phyloP scores from a whole-genome alignment of 495 filamentous ascomycete species.

The Trichocladium uniseriatum region DNA sequence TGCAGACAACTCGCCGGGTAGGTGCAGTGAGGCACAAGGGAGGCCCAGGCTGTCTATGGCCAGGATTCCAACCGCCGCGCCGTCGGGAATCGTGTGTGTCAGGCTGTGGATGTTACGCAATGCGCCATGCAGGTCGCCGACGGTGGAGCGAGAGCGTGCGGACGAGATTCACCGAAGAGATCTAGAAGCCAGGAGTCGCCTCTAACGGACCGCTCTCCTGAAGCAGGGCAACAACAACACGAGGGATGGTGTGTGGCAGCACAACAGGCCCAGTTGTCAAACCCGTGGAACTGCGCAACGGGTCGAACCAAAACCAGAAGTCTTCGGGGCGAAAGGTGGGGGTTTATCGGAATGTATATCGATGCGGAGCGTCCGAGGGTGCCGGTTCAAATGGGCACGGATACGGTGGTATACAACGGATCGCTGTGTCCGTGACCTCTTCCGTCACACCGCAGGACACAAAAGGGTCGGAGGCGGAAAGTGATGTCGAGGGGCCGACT shows the following conservation, averaged over 20 bases:
- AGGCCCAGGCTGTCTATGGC: conserved; percentile 6
- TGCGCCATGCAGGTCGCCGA: conserved; percentile 17
- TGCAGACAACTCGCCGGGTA: conserved; percentile 1
- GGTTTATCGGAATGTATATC: background rate
- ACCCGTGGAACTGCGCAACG: background rate
- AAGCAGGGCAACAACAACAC: conserved; percentile 6
- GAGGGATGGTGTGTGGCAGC: background rate
- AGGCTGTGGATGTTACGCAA: conserved; percentile 18
- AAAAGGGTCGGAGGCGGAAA: background rate
- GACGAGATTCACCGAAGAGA: too few species aligned
- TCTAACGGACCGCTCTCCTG: background rate
- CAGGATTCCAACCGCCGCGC: conserved; percentile 19
- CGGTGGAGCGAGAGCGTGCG: conserved; percentile 12
- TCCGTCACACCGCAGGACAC: background rate
- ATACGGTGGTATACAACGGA: too few species aligned
- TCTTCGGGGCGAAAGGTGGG: background rate
- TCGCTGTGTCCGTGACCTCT: too few species aligned
- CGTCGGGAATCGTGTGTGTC: conserved; percentile 26
- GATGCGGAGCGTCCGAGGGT: background rate
- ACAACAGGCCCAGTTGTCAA: background rate
- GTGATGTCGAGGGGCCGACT: background rate
- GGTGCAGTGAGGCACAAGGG: conserved; percentile 10
- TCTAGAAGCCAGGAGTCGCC: background rate
- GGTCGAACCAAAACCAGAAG: background rate
- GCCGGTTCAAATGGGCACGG: background rate